phyloP scores from a whole-genome alignment of 164 flowering plant species.

The Nymphaea thermarum region DNA sequence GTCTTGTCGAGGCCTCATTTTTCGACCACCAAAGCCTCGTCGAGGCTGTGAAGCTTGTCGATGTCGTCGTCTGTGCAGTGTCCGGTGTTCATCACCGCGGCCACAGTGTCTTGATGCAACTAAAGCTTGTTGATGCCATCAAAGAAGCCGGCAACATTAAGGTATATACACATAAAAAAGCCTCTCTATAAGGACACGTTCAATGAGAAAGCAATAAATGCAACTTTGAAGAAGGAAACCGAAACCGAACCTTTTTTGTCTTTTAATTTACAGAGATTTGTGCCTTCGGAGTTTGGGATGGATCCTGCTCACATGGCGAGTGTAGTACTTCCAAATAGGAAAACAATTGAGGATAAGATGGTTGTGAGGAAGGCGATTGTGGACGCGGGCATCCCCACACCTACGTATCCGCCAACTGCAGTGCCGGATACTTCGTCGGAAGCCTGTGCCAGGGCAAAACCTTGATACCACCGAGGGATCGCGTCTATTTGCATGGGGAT shows the following conservation, averaged over 20 bases:
- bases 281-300: constrained; percentile 17
- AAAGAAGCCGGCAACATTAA: constrained; percentile 62
- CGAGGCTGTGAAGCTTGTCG: constrained; percentile 49
- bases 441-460: constrained; percentile 7
- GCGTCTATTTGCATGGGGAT: constrained; percentile 9
- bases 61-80: constrained; percentile 52
- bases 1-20: constrained; percentile 35
- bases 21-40: constrained; percentile 53
- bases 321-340: constrained; percentile 13
- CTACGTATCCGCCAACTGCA: constrained; percentile 18
- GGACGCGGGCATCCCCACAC: constrained; percentile 15
- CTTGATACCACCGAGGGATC: constrained; percentile 7
- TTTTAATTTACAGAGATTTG: constrained; percentile 9
- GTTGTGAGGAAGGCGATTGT: constrained; percentile 13
- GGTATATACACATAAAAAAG: constrained; percentile 15
- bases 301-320: constrained; percentile 13
- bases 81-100: constrained; percentile 59
- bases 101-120: constrained; percentile 48
- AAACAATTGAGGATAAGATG: constrained; percentile 17
- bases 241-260: background rate
- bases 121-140: constrained; percentile 61
- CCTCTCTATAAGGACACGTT: too few relatives aligned
- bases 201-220: too few relatives aligned
- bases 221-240: too few relatives aligned
- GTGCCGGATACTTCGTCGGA: constrained; percentile 14